Evolutionary conservation across 805 yeast genomes (phyloP).

Genomic region (Brettanomyces naardenensis): DNA sequence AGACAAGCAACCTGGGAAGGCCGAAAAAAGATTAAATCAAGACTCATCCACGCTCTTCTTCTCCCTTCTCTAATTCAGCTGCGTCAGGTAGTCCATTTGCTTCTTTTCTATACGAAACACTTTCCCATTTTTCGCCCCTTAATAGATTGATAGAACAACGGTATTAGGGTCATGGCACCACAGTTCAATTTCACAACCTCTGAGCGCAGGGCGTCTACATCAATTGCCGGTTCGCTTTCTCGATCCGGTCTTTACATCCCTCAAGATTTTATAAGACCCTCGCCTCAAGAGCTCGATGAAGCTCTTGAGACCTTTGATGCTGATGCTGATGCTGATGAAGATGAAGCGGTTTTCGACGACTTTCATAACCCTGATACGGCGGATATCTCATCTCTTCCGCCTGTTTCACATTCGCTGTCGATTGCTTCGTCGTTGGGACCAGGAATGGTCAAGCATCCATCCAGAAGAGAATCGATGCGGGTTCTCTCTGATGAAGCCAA

Average conservation of each 20-base stretch:
- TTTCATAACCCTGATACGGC: neutral
- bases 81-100: too few relatives aligned
- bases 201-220: slow-evolving; percentile 40
- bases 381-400: neutral
- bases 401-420: neutral
- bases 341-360: neutral
- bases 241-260: slow-evolving; percentile 47
- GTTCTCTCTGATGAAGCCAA: slow-evolving; percentile 23
- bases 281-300: slow-evolving; percentile 18
- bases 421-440: neutral
- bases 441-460: slow-evolving; percentile 3
- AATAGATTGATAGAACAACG: too few relatives aligned
- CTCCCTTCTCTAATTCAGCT: too few relatives aligned
- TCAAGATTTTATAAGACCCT: slow-evolving; percentile 32
- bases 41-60: too few relatives aligned
- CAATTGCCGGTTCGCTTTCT: slow-evolving; percentile 44
- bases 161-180: slow-evolving; percentile 20
- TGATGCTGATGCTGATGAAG: slow-evolving; percentile 9
- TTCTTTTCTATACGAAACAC: too few relatives aligned
- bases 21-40: too few relatives aligned
- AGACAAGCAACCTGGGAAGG: too few relatives aligned
- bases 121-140: too few relatives aligned
- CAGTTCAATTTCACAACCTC: slow-evolving; percentile 36
- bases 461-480: slow-evolving; percentile 5
- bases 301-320: slow-evolving; percentile 13